Evolutionary conservation across 2,329 filamentous ascomycete species (phyloP), one percentile per base, ranked within the genome.

Genomic region (Pyricularia sp.): DNA sequence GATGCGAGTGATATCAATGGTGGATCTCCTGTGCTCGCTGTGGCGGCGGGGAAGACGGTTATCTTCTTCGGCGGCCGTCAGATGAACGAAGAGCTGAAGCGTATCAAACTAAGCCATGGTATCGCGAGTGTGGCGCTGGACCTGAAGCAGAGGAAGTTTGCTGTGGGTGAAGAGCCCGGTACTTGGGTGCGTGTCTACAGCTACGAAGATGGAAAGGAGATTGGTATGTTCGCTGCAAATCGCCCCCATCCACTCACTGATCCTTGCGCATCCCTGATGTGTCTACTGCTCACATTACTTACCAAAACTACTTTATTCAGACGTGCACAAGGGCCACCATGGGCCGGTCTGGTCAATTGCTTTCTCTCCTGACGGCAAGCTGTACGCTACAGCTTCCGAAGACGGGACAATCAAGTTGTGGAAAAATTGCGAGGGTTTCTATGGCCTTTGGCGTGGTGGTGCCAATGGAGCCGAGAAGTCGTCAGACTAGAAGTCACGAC

Each of bases 131-230:
- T 96, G 7, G 91, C 90, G 0, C 80, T 99, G 3, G 93, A 97
- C 72, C 84, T 90, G 65, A 88, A 87, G 68, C 87, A 89, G 65
- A 84, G 89, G 66, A 91, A 90, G 71, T 87, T 96, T 71, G 89
- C 97, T 12, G 96, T 96, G 22, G 94, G 94, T 66, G 91, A 93
- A 74, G 89, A 90, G 68, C 89, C 88, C 53, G 93, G 96, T 72
- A 97, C 94, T 0, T 99, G 93, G 93, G 93, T 94, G n/a, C 87
- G 91, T 66, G 89, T 97, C 6, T 96, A 96, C 78, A 86, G 92
- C 71, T 93, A 92, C 77, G 91, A 97, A 66, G 87, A 88, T 62
- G 89, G 89, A 70, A 82, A 84, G 69, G 92, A 96, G 75, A 79
- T 97, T 59, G 86, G 86, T 88, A 78, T 66, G 82, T 76, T 2